A percentile compares a stretch with the other conserved stretches of the same genome.
Evolutionary conservation across 176 grass and related monocot species (phyloP).

Genomic region (Chrysopogon serrulatus): DNA sequence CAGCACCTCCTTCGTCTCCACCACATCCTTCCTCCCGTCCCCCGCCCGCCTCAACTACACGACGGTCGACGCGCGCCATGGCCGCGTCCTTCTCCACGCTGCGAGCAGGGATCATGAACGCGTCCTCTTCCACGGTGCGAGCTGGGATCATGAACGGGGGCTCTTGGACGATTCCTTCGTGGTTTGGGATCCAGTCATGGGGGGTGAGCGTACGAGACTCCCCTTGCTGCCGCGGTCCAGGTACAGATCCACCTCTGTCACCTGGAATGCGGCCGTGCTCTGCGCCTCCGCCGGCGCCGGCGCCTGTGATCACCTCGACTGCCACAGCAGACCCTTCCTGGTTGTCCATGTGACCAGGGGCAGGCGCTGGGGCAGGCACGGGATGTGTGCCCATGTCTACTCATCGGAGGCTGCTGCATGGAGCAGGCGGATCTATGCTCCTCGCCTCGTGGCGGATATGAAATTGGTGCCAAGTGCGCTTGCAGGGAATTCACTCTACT

Average conservation of each 20-base stretch:
- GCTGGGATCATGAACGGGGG: not conserved
- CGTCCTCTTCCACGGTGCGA: not conserved
- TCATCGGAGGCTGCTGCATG: not conserved
- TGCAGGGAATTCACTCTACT: conserved; percentile 5
- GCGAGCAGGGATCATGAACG: not conserved
- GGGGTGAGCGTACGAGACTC: not conserved
- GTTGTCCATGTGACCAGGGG: not conserved
- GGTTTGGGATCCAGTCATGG: not conserved
- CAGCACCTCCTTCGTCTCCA: not conserved
- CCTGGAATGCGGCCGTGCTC: conserved; percentile 3
- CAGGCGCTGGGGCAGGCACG: too few relatives aligned
- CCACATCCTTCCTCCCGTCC: not conserved
- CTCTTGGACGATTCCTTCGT: not conserved
- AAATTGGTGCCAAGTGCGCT: not conserved
- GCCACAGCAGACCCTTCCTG: not conserved
- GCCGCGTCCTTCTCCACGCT: not conserved
- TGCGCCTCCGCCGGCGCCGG: not conserved
- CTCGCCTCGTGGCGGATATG: rapidly evolving
- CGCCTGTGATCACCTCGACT: not conserved
- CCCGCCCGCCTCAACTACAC: not conserved
- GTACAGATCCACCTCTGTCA: rapidly evolving
- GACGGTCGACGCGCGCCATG: not conserved
- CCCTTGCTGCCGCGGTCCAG: not conserved
- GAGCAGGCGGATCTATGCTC: not conserved
- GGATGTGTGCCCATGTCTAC: not conserved